Base-by-base conservation (phyloP, 352 stramenopile species). In the Globisporangium solare region DNA sequence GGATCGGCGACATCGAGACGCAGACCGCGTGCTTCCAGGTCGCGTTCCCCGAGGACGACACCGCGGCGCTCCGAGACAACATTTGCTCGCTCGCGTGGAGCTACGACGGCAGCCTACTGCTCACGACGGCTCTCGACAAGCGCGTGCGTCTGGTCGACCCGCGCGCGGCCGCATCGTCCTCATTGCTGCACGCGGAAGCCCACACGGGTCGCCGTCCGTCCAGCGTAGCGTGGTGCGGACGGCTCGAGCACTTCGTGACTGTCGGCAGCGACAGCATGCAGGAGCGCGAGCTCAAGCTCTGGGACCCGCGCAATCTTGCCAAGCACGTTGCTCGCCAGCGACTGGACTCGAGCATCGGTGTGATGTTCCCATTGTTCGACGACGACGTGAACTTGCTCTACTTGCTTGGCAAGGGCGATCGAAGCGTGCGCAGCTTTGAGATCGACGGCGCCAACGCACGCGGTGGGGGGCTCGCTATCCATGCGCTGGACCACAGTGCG, bases 251-350 rank as follows among this genome's bases (percentile, higher is more conserved):
- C 35, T 83, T 89, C 51, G 27, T 88, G 22, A 89, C 81, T 3
- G 73, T 70, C 12, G 82, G 84, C 13, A 83, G 72, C 50, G 76
- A 86, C 51, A 58, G 54, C 10, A 76, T 88, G 70, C 81, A 89
- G 48, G 82, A 91, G 50, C 60, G 79, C 3, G 84, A 94, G 51
- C 57, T 94, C 12, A 89, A 89, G 61, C 61, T 94, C 6, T 94
- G 81, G 84, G 84, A 94, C 18, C 58, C 68, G 22, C 73, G 82
- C n/a, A 67, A 79, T 39, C 51, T 87, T 8, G 39, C 58, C 18
- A 77, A 74, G 37, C 67, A 74, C 8, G 49, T 91, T 46, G 71
- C 79, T 51, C 73, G 82, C 12, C 81, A 91, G 61, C 77, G 82
- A 0, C 61, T 94, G 14, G 78, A 84, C 35, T 68, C 72, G n/a